These are phyloP conservation scores for Panaeolus cyanescens DNA, from an alignment of 768 basidiomycete species.

Conservation along the genomic window DNA sequence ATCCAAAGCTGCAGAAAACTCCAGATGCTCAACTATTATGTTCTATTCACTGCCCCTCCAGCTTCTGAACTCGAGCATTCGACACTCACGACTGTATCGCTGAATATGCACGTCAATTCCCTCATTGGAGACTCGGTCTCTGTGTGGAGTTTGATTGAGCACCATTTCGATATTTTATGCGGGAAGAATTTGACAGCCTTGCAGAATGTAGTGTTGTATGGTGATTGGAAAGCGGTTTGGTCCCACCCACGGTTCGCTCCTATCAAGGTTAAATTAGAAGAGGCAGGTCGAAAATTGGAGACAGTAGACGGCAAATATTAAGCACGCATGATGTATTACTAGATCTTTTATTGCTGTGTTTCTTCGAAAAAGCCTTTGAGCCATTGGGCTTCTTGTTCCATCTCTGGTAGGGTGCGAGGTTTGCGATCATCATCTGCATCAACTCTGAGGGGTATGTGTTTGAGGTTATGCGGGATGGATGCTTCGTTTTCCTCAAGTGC, in stretches of 20 bases:
- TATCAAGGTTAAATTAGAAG: constrained; percentile 21
- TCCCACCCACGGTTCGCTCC: constrained; percentile 37
- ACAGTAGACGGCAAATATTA: background rate
- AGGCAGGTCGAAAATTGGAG: background rate
- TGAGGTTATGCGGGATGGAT: constrained; percentile 43
- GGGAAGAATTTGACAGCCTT: constrained; percentile 47
- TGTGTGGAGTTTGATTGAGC: constrained; percentile 41
- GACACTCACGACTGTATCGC: constrained; percentile 46
- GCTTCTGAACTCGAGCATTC: constrained; percentile 19
- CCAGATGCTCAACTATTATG: constrained; percentile 54
- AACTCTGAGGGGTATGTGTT: constrained; percentile 44
- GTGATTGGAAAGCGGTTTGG: constrained; percentile 49
- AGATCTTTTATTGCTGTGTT: background rate
- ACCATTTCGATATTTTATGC: constrained; percentile 49
- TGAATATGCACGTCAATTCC: constrained; percentile 51
- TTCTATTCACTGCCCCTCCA: constrained; percentile 48
- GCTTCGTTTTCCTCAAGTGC: constrained; percentile 70
- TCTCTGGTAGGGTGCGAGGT: constrained; percentile 70
- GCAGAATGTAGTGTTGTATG: constrained; percentile 46
- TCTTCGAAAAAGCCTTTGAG: constrained; percentile 53
- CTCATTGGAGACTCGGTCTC: constrained; percentile 36
- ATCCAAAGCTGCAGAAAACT: constrained; percentile 48
- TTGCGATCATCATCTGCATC: constrained; percentile 70
- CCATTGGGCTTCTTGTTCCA: constrained; percentile 80
- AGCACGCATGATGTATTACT: background rate